Evolutionary conservation across 169 alveolate species (phyloP).

Genomic region (Cystoisospora suis): DNA sequence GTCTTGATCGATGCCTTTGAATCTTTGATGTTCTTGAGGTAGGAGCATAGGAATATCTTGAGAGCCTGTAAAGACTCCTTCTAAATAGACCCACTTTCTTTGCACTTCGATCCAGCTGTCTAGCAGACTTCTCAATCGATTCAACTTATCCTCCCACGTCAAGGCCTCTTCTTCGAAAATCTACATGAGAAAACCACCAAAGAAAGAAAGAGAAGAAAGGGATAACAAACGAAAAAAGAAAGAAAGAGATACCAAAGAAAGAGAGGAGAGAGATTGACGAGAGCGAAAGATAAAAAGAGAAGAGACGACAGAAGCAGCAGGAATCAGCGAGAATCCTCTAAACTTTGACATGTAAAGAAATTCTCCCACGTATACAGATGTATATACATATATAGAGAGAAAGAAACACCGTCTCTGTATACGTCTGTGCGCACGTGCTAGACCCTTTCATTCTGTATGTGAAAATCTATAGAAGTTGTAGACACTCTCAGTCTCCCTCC

Average conservation of each 20-base stretch:
- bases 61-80: slow-evolving; percentile 96
- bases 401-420: too few relatives aligned
- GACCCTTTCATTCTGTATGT: too few relatives aligned
- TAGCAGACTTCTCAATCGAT: slow-evolving; percentile 89
- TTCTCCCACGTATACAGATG: not conserved
- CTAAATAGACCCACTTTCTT: slow-evolving; percentile 97
- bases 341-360: not conserved
- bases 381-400: not conserved
- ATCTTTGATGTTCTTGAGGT: slow-evolving; percentile 92
- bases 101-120: slow-evolving; percentile 98
- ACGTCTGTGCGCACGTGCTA: too few relatives aligned
- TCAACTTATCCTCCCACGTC: slow-evolving; percentile 95
- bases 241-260: not conserved
- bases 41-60: slow-evolving; percentile 95
- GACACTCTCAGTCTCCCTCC: too few relatives aligned
- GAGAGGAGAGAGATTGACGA: not conserved
- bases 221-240: not conserved
- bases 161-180: slow-evolving; percentile 93
- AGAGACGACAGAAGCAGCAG: not conserved
- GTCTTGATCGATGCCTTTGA: slow-evolving; percentile 93
- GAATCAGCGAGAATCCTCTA: not conserved
- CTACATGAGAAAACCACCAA: slow-evolving; percentile 86
- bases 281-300: not conserved
- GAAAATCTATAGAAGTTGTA: too few relatives aligned
- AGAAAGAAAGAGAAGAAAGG: not conserved